These are phyloP conservation scores for Hericium alpestre DNA, from an alignment of 768 basidiomycete species.

Conservation along the genomic window DNA sequence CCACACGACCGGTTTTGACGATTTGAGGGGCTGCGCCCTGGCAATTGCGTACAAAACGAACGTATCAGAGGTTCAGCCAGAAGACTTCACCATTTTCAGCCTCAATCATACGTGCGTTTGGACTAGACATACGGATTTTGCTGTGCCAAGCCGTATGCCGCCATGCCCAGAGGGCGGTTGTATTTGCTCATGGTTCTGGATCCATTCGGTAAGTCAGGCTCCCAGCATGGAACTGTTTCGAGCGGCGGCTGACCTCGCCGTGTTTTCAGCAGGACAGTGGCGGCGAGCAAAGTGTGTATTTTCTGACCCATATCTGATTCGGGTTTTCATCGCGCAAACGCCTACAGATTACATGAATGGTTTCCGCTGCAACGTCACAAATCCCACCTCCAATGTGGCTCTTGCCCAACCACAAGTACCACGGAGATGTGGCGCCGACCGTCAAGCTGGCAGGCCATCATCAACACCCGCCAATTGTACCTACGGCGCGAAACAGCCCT, in stretches of 20 bases:
- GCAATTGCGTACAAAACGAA: conserved; percentile 71
- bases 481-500: conserved; percentile 58
- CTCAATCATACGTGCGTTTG: conserved; percentile 71
- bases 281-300: conserved; percentile 47
- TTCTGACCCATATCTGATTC: too few species aligned
- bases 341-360: conserved; percentile 60
- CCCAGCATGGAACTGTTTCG: not conserved
- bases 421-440: conserved; percentile 58
- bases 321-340: too few species aligned
- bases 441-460: conserved; percentile 29
- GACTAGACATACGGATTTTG: conserved; percentile 58
- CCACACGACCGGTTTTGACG: conserved; percentile 45
- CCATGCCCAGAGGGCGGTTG: conserved; percentile 55
- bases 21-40: conserved; percentile 54
- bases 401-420: conserved; percentile 48
- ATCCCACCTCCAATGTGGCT: conserved; percentile 37
- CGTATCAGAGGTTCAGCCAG: conserved; percentile 43
- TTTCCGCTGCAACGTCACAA: conserved; percentile 55
- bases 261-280: conserved; percentile 36
- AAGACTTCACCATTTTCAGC: conserved; percentile 64
- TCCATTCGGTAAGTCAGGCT: conserved; percentile 37
- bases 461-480: conserved; percentile 55
- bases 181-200: conserved; percentile 67
- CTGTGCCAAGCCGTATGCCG: conserved; percentile 59
- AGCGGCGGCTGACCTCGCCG: not conserved